Percentiles rank a stretch among this genome's conserved stretches.
Evolutionary conservation across 2,329 filamentous ascomycete genomes (phyloP).

Genomic region (Aspergillus hortae): DNA sequence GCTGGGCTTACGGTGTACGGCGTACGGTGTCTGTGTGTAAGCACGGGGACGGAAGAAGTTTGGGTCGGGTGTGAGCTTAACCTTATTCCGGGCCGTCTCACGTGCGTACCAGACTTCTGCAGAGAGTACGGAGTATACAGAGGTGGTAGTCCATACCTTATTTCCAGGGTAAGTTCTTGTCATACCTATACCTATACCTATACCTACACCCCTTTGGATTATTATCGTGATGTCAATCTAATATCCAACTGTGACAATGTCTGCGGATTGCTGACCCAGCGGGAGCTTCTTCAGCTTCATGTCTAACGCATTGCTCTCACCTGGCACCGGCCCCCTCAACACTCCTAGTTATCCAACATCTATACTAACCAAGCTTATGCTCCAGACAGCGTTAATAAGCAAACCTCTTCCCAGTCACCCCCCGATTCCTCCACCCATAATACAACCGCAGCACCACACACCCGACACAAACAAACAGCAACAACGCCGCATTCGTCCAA

Average conservation of each 20-base stretch:
- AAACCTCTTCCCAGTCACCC: conserved; percentile 20
- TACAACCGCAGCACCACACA: conserved; percentile 54
- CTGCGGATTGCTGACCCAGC: too few species aligned
- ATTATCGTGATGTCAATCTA: not conserved
- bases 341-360: too few species aligned
- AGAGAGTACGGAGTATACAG: too few species aligned
- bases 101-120: conserved; percentile 14
- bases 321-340: too few species aligned
- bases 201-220: too few species aligned
- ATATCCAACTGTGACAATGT: not conserved
- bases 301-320: too few species aligned
- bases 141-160: too few species aligned
- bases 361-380: not conserved
- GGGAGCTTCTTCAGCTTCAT: too few species aligned
- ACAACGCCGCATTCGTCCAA: conserved; percentile 61
- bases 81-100: conserved; percentile 18
- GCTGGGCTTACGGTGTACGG: too few species aligned
- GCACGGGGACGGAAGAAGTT: not conserved
- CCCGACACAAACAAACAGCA: conserved; percentile 57
- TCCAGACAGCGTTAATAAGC: conserved; percentile 20
- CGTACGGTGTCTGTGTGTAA: too few species aligned
- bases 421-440: conserved; percentile 49
- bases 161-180: too few species aligned
- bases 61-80: conserved; percentile 17
- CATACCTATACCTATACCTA: too few species aligned